Conservation (phyloP, 2,329 filamentous ascomycete species). For the Parafenestella ontariensis region DNA sequence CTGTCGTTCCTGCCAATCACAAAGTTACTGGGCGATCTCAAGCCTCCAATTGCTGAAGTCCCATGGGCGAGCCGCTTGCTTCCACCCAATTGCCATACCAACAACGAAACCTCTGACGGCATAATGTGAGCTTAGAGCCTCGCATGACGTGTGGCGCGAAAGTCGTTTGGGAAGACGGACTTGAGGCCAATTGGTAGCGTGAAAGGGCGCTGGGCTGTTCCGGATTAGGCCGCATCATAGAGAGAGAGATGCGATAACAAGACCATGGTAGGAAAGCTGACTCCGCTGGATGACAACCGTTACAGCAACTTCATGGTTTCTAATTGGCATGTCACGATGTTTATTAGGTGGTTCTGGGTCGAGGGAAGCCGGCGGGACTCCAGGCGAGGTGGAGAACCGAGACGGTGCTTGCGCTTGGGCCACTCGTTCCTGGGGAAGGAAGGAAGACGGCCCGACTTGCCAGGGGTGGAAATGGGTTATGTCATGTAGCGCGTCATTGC, state of each 20-base stretch:
- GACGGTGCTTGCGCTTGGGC: background rate
- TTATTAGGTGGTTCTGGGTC: background rate
- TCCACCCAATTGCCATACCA: background rate
- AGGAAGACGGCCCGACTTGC: background rate
- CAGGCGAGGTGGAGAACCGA: constrained; percentile 3
- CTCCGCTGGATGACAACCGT: background rate
- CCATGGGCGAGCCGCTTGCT: background rate
- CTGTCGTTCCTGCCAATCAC: background rate
- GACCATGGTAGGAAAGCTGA: background rate
- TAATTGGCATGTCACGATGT: background rate
- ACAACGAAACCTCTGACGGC: background rate
- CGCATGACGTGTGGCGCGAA: background rate
- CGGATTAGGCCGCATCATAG: background rate
- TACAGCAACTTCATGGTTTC: background rate
- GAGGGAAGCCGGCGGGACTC: constrained; percentile 2
- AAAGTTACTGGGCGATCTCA: background rate
- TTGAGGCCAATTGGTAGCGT: background rate
- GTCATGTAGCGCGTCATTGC: constrained; percentile 15
- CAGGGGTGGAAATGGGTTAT: constrained; percentile 1
- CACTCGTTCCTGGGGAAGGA: background rate
- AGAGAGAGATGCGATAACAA: background rate
- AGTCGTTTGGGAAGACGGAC: background rate
- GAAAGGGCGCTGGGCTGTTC: background rate
- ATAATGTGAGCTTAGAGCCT: background rate
- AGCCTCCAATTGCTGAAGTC: background rate